Base-by-base conservation (phyloP, 73 alveolate genomes). In the Blepharisma stoltei region DNA sequence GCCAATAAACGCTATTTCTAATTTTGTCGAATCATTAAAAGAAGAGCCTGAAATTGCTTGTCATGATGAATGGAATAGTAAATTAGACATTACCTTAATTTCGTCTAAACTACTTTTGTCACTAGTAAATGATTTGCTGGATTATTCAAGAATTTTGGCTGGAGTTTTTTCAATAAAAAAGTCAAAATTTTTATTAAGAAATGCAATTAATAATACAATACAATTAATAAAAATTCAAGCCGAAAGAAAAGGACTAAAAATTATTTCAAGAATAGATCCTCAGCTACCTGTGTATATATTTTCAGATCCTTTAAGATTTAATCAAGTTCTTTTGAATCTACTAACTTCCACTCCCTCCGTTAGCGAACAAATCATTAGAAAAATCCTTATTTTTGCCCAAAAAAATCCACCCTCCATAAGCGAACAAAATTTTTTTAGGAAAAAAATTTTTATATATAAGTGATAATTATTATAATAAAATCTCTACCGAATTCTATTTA, bases 101-200 rank as follows among this genome's bases (percentile, higher is more conserved):
- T 84, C 91, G 1, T 67, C 54, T 6, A 38, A 54, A 20, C 21
- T 84, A 25, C 77, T 80, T 20, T 23, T 84, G 32, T 43, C 25
- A 37, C 46, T 84, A 6, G 70, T 81, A 6, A 69, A 84, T 54
- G 91, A 84, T 44, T 78, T 84, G 5, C 45, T 84, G 6, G 91
- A 84, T 50, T 84, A 55, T 38, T 54, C 82, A 14, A 47, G 67
- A 47, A 67, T 84, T 6, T 48, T 55, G 25, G 14, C 82, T 32
- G 83, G 88, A 38, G 54, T 70, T 27, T 81, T 84, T 6, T 14
- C 38, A 37, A 73, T 80, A 18, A 23, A 70, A 18, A 37, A 66
- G 8, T 14, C 83, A 0, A 55, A 27, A 6, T 79, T 70, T 11
- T 7, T 38, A 53, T 5, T 81, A 6, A 55, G 37, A 14, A 54